Base-by-base conservation (phyloP, 495 filamentous ascomycete species). In the Cercophora sp. region DNA sequence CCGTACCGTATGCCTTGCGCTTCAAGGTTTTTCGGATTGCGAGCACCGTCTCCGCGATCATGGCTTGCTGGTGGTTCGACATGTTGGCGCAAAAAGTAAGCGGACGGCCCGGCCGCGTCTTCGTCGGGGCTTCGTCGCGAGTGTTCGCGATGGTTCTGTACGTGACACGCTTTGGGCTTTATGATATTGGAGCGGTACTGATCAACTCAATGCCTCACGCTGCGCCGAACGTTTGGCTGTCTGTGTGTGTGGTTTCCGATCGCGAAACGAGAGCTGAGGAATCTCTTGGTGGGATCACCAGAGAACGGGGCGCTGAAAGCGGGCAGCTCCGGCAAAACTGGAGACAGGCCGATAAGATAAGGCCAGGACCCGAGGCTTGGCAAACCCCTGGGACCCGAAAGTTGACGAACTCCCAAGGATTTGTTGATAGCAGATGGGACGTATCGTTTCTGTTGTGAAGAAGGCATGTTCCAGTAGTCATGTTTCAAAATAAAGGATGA, bases 1-100 rank as follows among this genome's bases (percentile, higher is more conserved):
- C 19, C 35, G 46, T 40, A 66, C 65, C 65, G 26, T 68, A 64
- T 26, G 54, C 55, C 31, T 59, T 64, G 20, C 65, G 56, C 39
- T 66, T 68, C 27, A 64, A 20, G 1, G 58, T 55, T 39, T 60
- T 63, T 43, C 46, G 48, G 1, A 66, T 53, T 18, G 57, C 58
- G 51, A 57, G 29, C 24, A 66, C 43, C 10, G 65, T 66, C 11
- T 68, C 63, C 52, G 62, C 55, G 26, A 66, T 51, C 25, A 64
- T n/a, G 26, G 62, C 62, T 22, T 66, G 60, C 48, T 68, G 65
- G 48, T 63, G 63, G 10, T 51, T 60, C 56, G 64, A 59, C 64
- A 67, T 67, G 8, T 20, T 54, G 59, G 15, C 25, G 48, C 2
- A 35, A 20, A 15, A 24, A 4, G 8, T 22, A 8, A 16, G 32